A percentile compares a stretch with the other conserved stretches of the same genome.
These are phyloP conservation scores for Coleophoma eucalyptorum DNA, from an alignment of 2,329 filamentous ascomycete species.

Conservation along the genomic window DNA sequence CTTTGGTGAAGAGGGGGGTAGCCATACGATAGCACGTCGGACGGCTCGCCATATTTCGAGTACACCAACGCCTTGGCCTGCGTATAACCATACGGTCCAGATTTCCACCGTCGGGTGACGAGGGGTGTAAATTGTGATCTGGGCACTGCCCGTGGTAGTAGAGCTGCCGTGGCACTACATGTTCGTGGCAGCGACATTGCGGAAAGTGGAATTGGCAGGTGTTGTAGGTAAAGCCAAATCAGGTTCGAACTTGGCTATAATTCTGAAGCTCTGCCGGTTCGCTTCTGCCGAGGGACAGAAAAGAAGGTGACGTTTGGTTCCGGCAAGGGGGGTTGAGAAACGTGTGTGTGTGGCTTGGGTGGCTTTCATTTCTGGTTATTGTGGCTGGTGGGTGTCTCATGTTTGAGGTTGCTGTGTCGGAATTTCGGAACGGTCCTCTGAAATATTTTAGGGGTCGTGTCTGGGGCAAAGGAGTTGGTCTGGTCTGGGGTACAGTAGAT, in stretches of 20 bases:
- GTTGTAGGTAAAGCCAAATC: background rate
- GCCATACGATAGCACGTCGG: slow-evolving; percentile 59
- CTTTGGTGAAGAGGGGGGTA: background rate
- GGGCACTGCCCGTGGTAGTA: slow-evolving; percentile 8
- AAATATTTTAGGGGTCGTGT: too few species aligned
- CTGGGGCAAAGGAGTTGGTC: too few species aligned
- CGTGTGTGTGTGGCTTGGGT: too few species aligned
- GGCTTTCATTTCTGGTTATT: too few species aligned
- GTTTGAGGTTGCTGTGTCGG: too few species aligned
- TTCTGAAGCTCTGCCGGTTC: background rate
- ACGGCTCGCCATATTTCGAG: slow-evolving; percentile 70
- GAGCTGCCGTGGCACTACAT: slow-evolving; percentile 10
- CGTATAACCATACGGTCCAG: slow-evolving; percentile 70
- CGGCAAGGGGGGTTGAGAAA: too few species aligned
- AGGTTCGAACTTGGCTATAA: too few species aligned
- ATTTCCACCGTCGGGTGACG: slow-evolving; percentile 37
- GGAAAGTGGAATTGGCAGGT: background rate
- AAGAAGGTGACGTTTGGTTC: too few species aligned
- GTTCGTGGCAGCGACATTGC: slow-evolving; percentile 13
- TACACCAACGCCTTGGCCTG: slow-evolving; percentile 82
- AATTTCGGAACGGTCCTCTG: too few species aligned
- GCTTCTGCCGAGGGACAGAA: too few species aligned
- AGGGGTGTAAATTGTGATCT: slow-evolving; percentile 4
- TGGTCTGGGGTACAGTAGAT: too few species aligned
- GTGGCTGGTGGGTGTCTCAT: background rate